A percentile compares a stretch with the other conserved stretches of the same genome.
These are phyloP conservation scores for Phyllosticta ampelicida DNA, from an alignment of 2,329 filamentous ascomycete species.

Conservation along the genomic window DNA sequence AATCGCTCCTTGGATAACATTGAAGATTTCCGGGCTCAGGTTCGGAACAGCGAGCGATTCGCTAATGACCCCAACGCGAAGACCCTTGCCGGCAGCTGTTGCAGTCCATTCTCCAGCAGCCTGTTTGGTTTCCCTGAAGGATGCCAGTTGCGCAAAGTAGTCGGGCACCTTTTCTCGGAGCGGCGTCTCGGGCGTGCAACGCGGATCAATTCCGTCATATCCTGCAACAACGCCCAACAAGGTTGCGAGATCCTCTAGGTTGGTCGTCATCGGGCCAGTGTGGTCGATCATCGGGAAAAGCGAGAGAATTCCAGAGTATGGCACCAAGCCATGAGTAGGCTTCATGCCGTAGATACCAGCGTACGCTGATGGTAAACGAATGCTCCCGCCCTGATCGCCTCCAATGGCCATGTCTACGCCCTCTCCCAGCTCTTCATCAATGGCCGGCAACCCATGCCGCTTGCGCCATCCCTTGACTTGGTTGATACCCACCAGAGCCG, in stretches of 20 bases:
- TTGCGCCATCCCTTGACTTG: conserved; percentile 19
- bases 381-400: conserved; percentile 60
- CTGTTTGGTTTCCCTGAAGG: conserved; percentile 19
- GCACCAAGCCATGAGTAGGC: conserved; percentile 49
- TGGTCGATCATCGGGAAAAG: conserved; percentile 37
- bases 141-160: conserved; percentile 21
- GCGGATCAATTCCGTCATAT: conserved; percentile 36
- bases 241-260: conserved; percentile 30
- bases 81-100: conserved; percentile 24
- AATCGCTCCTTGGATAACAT: conserved; percentile 27
- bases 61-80: conserved; percentile 37
- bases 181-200: conserved; percentile 32
- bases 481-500: conserved; percentile 21
- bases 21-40: conserved; percentile 29
- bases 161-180: conserved; percentile 25
- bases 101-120: conserved; percentile 19
- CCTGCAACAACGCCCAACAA: conserved; percentile 33
- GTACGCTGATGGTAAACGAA: conserved; percentile 62
- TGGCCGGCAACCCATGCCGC: conserved; percentile 13
- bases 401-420: conserved; percentile 39
- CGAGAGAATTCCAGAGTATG: conserved; percentile 34
- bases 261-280: conserved; percentile 33
- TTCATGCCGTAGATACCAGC: conserved; percentile 78
- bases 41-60: conserved; percentile 33
- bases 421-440: conserved; percentile 18